Evolutionary conservation across 495 filamentous ascomycete genomes (phyloP), one percentile per base, ranked within the genome.

Genomic region (Penicillium argentinense): DNA sequence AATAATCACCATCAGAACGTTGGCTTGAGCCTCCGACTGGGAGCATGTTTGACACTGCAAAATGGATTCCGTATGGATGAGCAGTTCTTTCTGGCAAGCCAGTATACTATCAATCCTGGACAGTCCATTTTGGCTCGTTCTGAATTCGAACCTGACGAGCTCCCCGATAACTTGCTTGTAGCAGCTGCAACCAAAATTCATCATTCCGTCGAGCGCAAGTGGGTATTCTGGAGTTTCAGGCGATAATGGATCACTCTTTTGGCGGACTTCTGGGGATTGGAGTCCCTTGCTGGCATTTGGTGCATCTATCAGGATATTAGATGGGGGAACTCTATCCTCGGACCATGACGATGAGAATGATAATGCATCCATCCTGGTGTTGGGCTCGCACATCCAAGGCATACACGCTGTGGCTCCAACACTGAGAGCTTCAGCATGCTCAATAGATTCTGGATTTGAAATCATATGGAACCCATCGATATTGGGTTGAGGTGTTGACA

Each of bases 1-100:
- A 6, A 69, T 56, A 6, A 68, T 54, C 4, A 68, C 26, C 57
- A 68, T 66, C 6, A 71, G 57, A 19, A 68, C 51, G n/a, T 64
- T 64, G 0, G 53, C 47, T 21, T 59, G 51, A 1, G 49, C 55
- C 22, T 57, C 62, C 1, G 60, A 53, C 41, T 43, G 49, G 3
- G 41, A 57, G 44, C 68, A 71, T n/a, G 60, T 27, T 8, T 42
- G 42, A 27, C 68, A 71, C 17, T 58, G 60, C 4, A 71, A 48
- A 12, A 69, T 63, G 1, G 49, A 50, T n/a, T 68, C 60, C 2
- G 60, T 51, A 12, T 64, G 50, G 4, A 62, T 42, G 37, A 67
- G 48, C 12, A 71, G 38, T 4, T 61, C 49, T 16, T 58, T 60
- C 24, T 69, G 64, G 17, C 57, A 60, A 6, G 43, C 58, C 1